phyloP scores from a whole-genome alignment of 495 filamentous ascomycete species.

The Coniosporium apollinis region DNA sequence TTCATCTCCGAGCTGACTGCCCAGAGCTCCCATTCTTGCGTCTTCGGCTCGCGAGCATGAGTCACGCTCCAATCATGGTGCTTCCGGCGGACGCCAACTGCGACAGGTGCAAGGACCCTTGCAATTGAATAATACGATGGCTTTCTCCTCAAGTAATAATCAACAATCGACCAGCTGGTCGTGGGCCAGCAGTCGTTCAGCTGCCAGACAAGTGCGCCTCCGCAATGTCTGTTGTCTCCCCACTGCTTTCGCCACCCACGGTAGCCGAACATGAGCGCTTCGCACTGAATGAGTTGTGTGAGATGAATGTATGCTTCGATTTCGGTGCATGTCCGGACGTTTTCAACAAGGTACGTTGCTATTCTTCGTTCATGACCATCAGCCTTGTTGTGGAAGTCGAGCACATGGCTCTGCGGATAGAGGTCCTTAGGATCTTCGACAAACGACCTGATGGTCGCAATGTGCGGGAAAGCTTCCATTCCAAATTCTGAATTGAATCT shows the following conservation, averaged over 20 bases:
- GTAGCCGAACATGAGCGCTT: slow-evolving; percentile 81
- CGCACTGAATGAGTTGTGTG: slow-evolving; percentile 84
- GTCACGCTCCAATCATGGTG: slow-evolving; percentile 35
- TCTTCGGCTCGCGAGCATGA: slow-evolving; percentile 21
- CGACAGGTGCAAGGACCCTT: slow-evolving; percentile 60
- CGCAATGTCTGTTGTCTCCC: slow-evolving; percentile 65
- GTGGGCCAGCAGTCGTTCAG: slow-evolving; percentile 96
- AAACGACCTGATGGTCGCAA: slow-evolving; percentile 72
- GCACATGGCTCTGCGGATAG: slow-evolving; percentile 71
- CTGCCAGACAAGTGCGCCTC: slow-evolving; percentile 87
- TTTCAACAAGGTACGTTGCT: slow-evolving; percentile 74
- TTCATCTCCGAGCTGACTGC: slow-evolving; percentile 48
- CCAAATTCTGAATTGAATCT: slow-evolving; percentile 92
- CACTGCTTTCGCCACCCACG: slow-evolving; percentile 85
- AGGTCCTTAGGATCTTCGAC: slow-evolving; percentile 53
- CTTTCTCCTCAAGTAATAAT: slow-evolving; percentile 78
- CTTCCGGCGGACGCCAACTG: slow-evolving; percentile 57
- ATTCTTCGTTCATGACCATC: slow-evolving; percentile 77
- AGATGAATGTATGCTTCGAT: slow-evolving; percentile 51
- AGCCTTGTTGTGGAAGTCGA: slow-evolving; percentile 96
- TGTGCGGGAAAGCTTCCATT: slow-evolving; percentile 79
- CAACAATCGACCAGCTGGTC: slow-evolving; percentile 58
- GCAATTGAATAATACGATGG: slow-evolving; percentile 81
- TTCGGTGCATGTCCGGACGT: slow-evolving; percentile 21
- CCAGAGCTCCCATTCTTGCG: slow-evolving; percentile 48